A percentile compares a stretch with the other conserved stretches of the same genome.
Conservation (phyloP, 2,329 filamentous ascomycete species). For the Huntiella omanensis region DNA sequence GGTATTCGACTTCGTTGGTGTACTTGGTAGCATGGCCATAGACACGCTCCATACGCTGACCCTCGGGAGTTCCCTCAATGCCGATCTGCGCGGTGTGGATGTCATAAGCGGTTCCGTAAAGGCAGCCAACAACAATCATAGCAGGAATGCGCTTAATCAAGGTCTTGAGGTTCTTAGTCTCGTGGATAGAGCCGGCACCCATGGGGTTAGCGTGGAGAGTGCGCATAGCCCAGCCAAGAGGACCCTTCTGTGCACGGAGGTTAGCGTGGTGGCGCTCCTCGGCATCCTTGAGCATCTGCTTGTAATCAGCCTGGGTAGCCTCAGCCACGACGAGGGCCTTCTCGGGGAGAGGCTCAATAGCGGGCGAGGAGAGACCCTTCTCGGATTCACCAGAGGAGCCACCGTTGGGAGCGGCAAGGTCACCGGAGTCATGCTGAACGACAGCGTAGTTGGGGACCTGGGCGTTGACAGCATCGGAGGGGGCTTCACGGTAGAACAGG, state of each 20-base stretch:
- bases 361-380: slow-evolving; percentile 17
- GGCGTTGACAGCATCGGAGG: slow-evolving; percentile 32
- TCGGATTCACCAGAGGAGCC: slow-evolving; percentile 27
- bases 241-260: slow-evolving; percentile 42
- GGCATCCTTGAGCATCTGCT: slow-evolving; percentile 38
- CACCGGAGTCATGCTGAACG: slow-evolving; percentile 28
- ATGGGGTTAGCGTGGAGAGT: slow-evolving; percentile 55
- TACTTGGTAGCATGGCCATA: slow-evolving; percentile 47
- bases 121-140: slow-evolving; percentile 37
- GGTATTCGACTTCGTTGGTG: slow-evolving; percentile 50
- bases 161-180: slow-evolving; percentile 49
- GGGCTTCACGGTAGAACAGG: slow-evolving; percentile 39
- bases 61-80: slow-evolving; percentile 52
- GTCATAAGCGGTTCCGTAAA: slow-evolving; percentile 67
- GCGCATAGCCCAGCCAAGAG: slow-evolving; percentile 71
- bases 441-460: slow-evolving; percentile 60
- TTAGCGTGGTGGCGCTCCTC: slow-evolving; percentile 41
- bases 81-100: slow-evolving; percentile 61
- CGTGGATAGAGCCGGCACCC: slow-evolving; percentile 55
- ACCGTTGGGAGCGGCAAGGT: slow-evolving; percentile 16
- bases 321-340: slow-evolving; percentile 28
- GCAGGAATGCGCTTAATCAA: slow-evolving; percentile 49
- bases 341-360: slow-evolving; percentile 19
- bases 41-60: slow-evolving; percentile 48
- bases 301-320: slow-evolving; percentile 35